Evolutionary conservation across 1,284 basidiomycete genomes (phyloP).

Genomic region (Apiotrichum porosum): DNA sequence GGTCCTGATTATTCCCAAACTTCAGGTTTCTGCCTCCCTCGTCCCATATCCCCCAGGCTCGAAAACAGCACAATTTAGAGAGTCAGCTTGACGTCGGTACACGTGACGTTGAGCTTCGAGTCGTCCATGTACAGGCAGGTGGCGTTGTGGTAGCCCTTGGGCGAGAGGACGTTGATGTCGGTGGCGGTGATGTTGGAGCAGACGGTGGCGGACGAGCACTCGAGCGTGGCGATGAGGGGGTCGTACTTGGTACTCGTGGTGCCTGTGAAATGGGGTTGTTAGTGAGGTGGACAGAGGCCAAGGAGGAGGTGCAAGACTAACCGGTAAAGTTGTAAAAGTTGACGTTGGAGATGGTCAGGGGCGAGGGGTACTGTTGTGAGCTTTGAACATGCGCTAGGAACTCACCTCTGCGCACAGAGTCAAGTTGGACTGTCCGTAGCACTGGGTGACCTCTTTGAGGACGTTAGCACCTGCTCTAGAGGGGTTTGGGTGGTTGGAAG

Average conservation of each 20-base stretch:
- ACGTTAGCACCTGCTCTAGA: too few species aligned
- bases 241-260: neutral
- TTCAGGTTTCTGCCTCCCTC: too few species aligned
- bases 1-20: too few species aligned
- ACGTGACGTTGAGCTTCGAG: neutral
- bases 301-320: too few species aligned
- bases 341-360: neutral
- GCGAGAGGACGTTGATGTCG: neutral
- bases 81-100: neutral
- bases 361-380: neutral
- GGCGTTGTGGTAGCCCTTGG: neutral
- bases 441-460: neutral
- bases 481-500: too few species aligned
- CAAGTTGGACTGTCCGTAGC: conserved; percentile 1
- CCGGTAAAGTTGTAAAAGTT: neutral
- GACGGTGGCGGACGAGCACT: neutral
- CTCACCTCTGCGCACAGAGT: neutral
- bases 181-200: neutral
- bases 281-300: too few species aligned
- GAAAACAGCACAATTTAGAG: too few species aligned
- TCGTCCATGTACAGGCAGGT: conserved; percentile 2
- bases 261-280: too few species aligned
- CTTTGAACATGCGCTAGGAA: too few species aligned
- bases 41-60: too few species aligned
- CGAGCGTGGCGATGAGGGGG: neutral